Percentiles rank a stretch among this genome's conserved stretches.
These are phyloP conservation scores for Coemansia sp. DNA, from an alignment of 192 early-diverging fungal species.

Conservation along the genomic window DNA sequence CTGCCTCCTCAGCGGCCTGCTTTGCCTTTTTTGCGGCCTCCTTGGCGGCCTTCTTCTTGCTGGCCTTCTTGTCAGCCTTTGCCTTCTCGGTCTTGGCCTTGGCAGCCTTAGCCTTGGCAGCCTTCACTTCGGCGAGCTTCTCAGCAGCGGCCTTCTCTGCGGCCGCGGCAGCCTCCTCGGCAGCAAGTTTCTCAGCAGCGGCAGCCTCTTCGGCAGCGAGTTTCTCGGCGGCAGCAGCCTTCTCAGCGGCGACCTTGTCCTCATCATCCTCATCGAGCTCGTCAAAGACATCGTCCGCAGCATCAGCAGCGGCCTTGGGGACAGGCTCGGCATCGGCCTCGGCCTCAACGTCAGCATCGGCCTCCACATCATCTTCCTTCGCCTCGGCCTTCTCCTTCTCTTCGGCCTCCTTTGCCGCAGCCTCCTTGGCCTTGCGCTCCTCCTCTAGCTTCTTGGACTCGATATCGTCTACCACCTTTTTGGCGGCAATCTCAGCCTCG, in stretches of 20 bases:
- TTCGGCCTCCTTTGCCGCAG: slow-evolving; percentile 22
- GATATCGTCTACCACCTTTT: slow-evolving; percentile 59
- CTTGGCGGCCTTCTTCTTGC: slow-evolving; percentile 20
- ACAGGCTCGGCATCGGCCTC: slow-evolving; percentile 2
- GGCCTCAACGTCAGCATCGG: background rate
- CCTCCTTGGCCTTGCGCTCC: slow-evolving; percentile 47
- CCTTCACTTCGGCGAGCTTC: slow-evolving; percentile 1
- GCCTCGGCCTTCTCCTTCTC: slow-evolving; percentile 15
- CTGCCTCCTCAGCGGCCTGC: slow-evolving; percentile 22
- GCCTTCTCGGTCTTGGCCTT: slow-evolving; percentile 4
- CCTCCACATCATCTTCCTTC: slow-evolving; percentile 20
- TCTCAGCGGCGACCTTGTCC: slow-evolving; percentile 11
- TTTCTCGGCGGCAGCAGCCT: slow-evolving; percentile 11
- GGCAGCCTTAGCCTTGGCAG: slow-evolving; percentile 11
- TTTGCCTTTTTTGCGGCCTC: slow-evolving; percentile 10
- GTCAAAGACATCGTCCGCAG: slow-evolving; percentile 11
- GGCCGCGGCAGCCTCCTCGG: slow-evolving; percentile 5
- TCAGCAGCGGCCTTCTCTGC: slow-evolving; percentile 8
- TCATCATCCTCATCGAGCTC: slow-evolving; percentile 17
- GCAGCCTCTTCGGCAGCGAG: slow-evolving; percentile 2
- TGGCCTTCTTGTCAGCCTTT: slow-evolving; percentile 17
- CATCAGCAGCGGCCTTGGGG: slow-evolving; percentile 3
- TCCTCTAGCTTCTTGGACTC: slow-evolving; percentile 51
- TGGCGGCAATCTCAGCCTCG: slow-evolving; percentile 66
- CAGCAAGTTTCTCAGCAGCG: background rate